Evolutionary conservation across 2,329 filamentous ascomycete species (phyloP).

Genomic region (Didymella keratinophila): DNA sequence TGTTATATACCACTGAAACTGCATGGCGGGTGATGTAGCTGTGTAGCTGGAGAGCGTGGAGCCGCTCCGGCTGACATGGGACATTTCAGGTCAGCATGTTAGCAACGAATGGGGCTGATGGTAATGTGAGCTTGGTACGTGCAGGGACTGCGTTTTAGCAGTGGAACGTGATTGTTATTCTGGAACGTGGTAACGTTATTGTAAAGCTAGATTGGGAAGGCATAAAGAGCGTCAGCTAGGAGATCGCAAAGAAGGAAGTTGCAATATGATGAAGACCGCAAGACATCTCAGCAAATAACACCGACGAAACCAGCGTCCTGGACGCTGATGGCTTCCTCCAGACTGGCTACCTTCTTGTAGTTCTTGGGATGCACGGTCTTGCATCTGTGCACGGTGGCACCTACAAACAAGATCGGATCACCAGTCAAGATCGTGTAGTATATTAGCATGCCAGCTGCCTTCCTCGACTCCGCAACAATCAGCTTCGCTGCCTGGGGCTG

Average conservation of each 20-base stretch:
- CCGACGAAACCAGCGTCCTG: constrained; percentile 27
- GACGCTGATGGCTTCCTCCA: constrained; percentile 26
- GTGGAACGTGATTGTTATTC: constrained; percentile 1
- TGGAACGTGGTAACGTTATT: constrained; percentile 3
- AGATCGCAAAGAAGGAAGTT: background rate
- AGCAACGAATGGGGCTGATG: background rate
- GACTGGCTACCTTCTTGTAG: constrained; percentile 28
- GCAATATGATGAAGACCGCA: background rate
- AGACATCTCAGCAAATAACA: constrained; percentile 25
- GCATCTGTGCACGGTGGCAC: constrained; percentile 22
- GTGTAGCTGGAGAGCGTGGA: background rate
- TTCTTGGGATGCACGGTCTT: constrained; percentile 21
- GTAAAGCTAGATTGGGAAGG: background rate
- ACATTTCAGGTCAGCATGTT: background rate
- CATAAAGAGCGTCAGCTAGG: background rate
- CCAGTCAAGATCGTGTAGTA: constrained; percentile 35
- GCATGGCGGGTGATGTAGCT: background rate
- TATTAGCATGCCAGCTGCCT: constrained; percentile 34
- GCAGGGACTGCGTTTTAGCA: background rate
- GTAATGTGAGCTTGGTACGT: background rate
- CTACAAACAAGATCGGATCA: constrained; percentile 32
- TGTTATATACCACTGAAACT: background rate
- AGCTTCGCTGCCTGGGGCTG: constrained; percentile 23
- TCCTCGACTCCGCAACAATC: constrained; percentile 35
- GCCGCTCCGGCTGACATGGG: constrained; percentile 16